Base-by-base conservation (phyloP, 2,329 filamentous ascomycete species). In the Fusarium cicatricum region DNA sequence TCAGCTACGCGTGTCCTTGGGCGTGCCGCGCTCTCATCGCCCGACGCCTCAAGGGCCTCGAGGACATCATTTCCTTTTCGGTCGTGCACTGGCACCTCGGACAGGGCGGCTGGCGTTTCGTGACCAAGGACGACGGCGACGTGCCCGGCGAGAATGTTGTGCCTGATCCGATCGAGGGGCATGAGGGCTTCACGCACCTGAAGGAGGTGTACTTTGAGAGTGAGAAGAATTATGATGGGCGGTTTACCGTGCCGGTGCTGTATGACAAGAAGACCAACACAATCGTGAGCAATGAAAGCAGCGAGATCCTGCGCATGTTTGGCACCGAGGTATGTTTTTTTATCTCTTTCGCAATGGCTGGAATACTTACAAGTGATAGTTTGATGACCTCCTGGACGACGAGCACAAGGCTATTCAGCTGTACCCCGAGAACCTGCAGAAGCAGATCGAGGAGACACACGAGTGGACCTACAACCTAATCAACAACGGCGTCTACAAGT, bases 1-100 rank as follows among this genome's bases (percentile, higher is more conserved):
- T 97, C 65, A 94, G 90, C 69, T 97, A 96, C 76, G 93, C 93
- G 7, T 97, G 93, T 75, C 93, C 93, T 4, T 97, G 93, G 93
- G 93, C 94, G 5, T 91, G 92, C 71, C 88, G 95, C 37, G 89
- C 92, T 0, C 81, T 98, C 63, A 97, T 98, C 65, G 90, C 90
- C 3, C 85, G 94, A 54, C 89, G 92, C 73, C 83, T 99, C 69
- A 99, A 98, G 80, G 95, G 94, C 0, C 82, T 99, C 1, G 90
- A 98, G 68, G 89, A 96, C 52, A 83, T 95, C 63, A 88, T 99
- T 65, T 82, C 83, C 16, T 85, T 81, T 65, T 95, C 91, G 0
- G 86, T 85, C n/a, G 93, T 97, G 47, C 93, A 97, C 77, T 98
- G 93, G 94, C 89, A 97, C 69, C 86, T 98, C 79, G 82, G 75